Evolutionary conservation across 1,139 yeast species (phyloP).

Genomic region (Kurtzmaniella quercitrusa): DNA sequence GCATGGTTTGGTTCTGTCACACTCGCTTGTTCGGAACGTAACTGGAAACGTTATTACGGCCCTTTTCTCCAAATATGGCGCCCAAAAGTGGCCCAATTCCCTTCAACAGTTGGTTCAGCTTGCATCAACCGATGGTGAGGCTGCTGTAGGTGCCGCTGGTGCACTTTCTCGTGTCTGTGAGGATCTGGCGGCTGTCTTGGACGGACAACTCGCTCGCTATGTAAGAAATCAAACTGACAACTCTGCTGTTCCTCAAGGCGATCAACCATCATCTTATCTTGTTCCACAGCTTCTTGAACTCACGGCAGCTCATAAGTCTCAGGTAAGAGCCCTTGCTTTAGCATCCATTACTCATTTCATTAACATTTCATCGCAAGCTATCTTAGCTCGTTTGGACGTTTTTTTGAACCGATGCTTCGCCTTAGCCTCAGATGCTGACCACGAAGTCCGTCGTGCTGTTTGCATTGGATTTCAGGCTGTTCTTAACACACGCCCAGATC

Average conservation of each 20-base stretch:
- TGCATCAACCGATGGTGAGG: slow-evolving; percentile 44
- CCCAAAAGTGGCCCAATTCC: slow-evolving; percentile 70
- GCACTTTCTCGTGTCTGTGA: slow-evolving; percentile 88
- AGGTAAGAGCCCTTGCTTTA: slow-evolving; percentile 60
- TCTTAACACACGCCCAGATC: slow-evolving; percentile 77
- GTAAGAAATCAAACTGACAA: not conserved
- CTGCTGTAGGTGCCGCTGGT: slow-evolving; percentile 57
- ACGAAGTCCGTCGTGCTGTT: slow-evolving; percentile 65
- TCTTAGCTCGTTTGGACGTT: slow-evolving; percentile 61
- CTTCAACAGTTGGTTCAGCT: slow-evolving; percentile 64
- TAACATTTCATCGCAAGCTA: slow-evolving; percentile 61
- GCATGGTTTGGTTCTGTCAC: slow-evolving; percentile 61
- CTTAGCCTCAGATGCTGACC: slow-evolving; percentile 56
- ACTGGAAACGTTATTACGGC: slow-evolving; percentile 90
- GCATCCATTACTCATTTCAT: slow-evolving; percentile 77
- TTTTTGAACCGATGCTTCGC: slow-evolving; percentile 62
- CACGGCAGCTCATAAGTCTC: slow-evolving; percentile 10
- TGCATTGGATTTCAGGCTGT: slow-evolving; percentile 76
- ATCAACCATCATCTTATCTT: not conserved
- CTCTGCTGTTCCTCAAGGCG: not conserved
- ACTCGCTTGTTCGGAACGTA: slow-evolving; percentile 69
- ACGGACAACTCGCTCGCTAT: slow-evolving; percentile 38
- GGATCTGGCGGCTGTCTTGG: slow-evolving; percentile 61
- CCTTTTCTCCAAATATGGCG: slow-evolving; percentile 68
- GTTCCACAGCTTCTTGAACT: slow-evolving; percentile 3